Evolutionary conservation across 148 eudicot species (phyloP), one percentile per base, ranked within the genome.

Genomic region (Pouteria glomerata): DNA sequence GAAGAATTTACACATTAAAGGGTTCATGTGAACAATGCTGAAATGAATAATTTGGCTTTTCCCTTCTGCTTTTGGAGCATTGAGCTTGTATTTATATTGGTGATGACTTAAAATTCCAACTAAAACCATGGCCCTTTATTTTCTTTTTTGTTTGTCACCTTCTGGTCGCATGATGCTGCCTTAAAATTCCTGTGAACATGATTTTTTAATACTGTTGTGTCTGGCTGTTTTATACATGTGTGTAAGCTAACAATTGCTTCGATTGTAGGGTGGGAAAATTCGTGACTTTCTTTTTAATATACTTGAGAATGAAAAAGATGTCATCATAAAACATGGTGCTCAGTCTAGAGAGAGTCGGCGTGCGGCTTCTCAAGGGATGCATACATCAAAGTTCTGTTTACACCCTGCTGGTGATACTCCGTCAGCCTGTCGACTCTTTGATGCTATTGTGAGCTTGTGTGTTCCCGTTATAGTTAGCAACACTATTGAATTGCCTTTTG

Each of bases 361-460:
- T 68, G 83, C 79, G 67, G 99, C 99, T 77, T 81, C 96, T 8
- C 96, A 84, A 67, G 99, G 99, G 69, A 95, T 95, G 99, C 99
- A 95, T 76, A 78, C 96, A 1, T 95, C 99, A 58, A 95, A 85
- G 72, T 95, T 95, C 75, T 95, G 99, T 81, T 83, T 95, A 69
- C 99, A 95, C 83, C 99, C 96, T 55, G 99, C 99, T 71, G 99
- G 99, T 65, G 99, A 95, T 81, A 95, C 99, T 70, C 99, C 99
- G 56, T 95, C 99, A 21, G 97, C 99, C n/a, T 91, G 97, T 78
- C 84, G 99, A 57, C 90, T 95, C 35, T 95, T 95, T 82, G 99
- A 95, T 84, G 99, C 99, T 68, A 85, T 95, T 66, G 97, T 95
- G 74, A 95, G 99, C 87, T 77, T 95, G 78, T 95, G 98, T 83